A percentile compares a stretch with the other conserved stretches of the same genome.
phyloP scores from a whole-genome alignment of 1,139 yeast genomes.

The Casaregolazyma suthepensis region DNA sequence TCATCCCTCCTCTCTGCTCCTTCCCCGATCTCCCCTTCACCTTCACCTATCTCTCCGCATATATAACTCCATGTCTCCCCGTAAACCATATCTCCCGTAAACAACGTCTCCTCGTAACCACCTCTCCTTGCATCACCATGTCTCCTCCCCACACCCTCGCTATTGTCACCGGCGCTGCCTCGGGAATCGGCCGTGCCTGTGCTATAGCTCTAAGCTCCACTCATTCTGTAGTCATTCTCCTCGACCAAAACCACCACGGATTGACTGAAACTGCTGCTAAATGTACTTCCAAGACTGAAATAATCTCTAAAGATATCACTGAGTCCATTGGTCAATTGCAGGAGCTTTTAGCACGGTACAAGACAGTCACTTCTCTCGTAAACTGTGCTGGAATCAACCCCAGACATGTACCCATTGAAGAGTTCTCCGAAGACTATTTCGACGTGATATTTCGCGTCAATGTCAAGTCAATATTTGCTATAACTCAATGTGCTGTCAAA shows the following conservation, averaged over 20 bases:
- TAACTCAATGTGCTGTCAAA: background rate
- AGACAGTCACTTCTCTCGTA: background rate
- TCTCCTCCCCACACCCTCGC: background rate
- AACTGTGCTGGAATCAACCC: background rate
- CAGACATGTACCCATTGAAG: background rate
- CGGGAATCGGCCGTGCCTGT: background rate
- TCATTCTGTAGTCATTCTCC: background rate
- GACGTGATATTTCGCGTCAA: background rate
- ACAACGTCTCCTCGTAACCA: no score
- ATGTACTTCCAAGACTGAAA: background rate
- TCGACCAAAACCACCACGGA: background rate
- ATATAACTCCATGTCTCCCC: background rate
- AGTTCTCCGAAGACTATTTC: background rate
- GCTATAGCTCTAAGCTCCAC: background rate
- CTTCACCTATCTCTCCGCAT: background rate
- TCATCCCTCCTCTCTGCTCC: background rate
- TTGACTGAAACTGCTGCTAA: background rate
- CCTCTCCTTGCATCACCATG: background rate
- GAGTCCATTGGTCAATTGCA: background rate
- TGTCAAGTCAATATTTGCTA: background rate
- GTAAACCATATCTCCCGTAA: no score
- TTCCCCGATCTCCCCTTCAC: background rate
- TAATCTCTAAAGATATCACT: background rate
- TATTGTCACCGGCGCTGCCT: background rate
- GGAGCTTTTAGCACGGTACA: background rate